These are phyloP conservation scores for Ilex asprella DNA, from an alignment of 257 asterid genomes.

Conservation along the genomic window DNA sequence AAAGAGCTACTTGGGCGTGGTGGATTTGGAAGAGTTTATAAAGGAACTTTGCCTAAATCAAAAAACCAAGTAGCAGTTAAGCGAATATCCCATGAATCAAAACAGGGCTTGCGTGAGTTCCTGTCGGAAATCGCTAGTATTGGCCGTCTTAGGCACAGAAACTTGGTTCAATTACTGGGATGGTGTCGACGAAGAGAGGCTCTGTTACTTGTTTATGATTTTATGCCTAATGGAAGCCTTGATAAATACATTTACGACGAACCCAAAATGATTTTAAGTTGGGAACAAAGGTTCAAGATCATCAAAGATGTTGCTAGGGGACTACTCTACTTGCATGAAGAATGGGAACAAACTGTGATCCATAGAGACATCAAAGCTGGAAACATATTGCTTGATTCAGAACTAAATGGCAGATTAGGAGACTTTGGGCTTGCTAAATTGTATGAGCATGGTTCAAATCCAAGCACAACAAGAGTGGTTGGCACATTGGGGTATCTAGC, in stretches of 20 bases:
- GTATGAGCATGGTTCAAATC: neutral
- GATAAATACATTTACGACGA: neutral
- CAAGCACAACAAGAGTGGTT: neutral
- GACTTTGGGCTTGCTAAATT: neutral
- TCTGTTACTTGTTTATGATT: neutral
- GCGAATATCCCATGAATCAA: neutral
- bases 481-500: constrained; percentile 1
- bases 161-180: neutral
- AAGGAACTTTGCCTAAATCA: neutral
- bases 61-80: neutral
- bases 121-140: neutral
- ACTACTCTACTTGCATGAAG: neutral
- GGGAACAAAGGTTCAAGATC: constrained; percentile 1
- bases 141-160: neutral
- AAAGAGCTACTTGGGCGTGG: neutral
- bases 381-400: neutral
- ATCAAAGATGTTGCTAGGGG: neutral
- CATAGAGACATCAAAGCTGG: neutral
- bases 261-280: neutral
- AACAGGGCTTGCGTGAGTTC: neutral
- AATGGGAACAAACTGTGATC: neutral
- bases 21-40: neutral
- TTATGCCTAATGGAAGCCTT: neutral
- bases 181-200: neutral
- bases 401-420: neutral